Base-by-base conservation (phyloP, 2,329 filamentous ascomycete species). In the Fusarium beomiforme region DNA sequence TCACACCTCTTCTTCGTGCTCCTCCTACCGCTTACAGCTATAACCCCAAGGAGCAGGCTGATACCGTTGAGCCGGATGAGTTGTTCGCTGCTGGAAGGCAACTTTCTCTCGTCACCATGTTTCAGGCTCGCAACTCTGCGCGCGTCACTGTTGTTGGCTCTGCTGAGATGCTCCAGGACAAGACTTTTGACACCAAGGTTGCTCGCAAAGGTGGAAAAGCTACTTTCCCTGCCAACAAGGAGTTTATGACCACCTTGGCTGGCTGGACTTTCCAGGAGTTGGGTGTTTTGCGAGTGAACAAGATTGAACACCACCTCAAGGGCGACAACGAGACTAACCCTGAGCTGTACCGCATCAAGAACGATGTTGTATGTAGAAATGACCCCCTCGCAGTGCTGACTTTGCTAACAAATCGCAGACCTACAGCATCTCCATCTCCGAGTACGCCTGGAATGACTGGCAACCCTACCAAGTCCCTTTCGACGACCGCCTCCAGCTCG, bases 181-280 rank as follows among this genome's bases (percentile, higher is more conserved):
- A 90, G 81, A 98, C 95, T 93, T 94, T 98, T 78, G 91, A 92
- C 61, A 92, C 92, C 59, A 90, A 90, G 79, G 93, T 97, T 51
- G 87, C 91, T 81, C 90, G 89, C 78, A 83, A 80, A 31, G 83
- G 80, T 24, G 83, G 82, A 62, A 79, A 87, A 68, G 84, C 86
- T 55, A 84, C 87, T 44, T 88, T 88, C 79, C 92, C 93, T 16
- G 88, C 87, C 74, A 99, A 99, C 84, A 88, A 90, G 76, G 93
- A 93, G 59, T 98, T 99, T 78, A 92, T 93, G 23, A 91, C 92
- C 82, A 90, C 92, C 77, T 81, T 99, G 61, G 91, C 92, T n/a
- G 92, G 89, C n/a, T 99, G 96, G 96, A 90, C 95, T 0, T 99
- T 99, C 86, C 91, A 97, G 83, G 96, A 99, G 85, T 89, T 91